These are phyloP conservation scores for Evernia prunastri DNA, from an alignment of 495 filamentous ascomycete genomes.

Conservation along the genomic window DNA sequence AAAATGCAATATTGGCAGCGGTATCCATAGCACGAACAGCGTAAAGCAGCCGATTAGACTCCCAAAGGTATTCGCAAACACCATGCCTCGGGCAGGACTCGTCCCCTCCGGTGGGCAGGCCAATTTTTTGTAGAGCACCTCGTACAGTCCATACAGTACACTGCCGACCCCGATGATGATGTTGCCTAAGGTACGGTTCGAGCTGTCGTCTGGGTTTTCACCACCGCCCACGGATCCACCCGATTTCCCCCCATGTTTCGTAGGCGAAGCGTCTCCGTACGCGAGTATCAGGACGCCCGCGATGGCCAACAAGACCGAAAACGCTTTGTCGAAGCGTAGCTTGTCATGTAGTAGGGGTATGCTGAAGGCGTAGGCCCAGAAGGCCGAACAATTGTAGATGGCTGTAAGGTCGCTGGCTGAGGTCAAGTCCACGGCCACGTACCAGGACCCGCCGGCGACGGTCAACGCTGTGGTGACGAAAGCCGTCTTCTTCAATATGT, in stretches of 20 bases:
- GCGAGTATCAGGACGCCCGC: conserved; percentile 84
- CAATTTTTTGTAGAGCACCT: conserved; percentile 87
- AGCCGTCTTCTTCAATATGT: conserved; percentile 70
- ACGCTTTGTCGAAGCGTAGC: conserved; percentile 68
- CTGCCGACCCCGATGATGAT: conserved; percentile 89
- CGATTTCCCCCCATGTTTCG: conserved; percentile 47
- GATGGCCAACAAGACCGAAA: conserved; percentile 80
- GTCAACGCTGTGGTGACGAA: conserved; percentile 83
- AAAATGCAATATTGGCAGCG: conserved; percentile 74
- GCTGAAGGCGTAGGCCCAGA: conserved; percentile 95
- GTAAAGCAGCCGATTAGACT: conserved; percentile 82
- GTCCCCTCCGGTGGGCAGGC: conserved; percentile 90
- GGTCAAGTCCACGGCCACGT: conserved; percentile 87
- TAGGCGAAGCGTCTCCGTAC: conserved; percentile 61
- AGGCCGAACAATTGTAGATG: conserved; percentile 98
- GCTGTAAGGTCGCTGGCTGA: conserved; percentile 88
- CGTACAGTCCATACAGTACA: conserved; percentile 92
- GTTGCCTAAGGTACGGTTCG: conserved; percentile 69
- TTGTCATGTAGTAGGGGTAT: conserved; percentile 83
- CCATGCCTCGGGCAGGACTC: conserved; percentile 70
- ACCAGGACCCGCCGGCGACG: conserved; percentile 90
- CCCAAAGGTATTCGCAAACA: conserved; percentile 89
- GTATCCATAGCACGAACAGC: conserved; percentile 82
- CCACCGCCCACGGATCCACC: conserved; percentile 41
- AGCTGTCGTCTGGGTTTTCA: conserved; percentile 43